Conservation (phyloP, 805 yeast species). For the Barnettozyma wickerhamii region DNA sequence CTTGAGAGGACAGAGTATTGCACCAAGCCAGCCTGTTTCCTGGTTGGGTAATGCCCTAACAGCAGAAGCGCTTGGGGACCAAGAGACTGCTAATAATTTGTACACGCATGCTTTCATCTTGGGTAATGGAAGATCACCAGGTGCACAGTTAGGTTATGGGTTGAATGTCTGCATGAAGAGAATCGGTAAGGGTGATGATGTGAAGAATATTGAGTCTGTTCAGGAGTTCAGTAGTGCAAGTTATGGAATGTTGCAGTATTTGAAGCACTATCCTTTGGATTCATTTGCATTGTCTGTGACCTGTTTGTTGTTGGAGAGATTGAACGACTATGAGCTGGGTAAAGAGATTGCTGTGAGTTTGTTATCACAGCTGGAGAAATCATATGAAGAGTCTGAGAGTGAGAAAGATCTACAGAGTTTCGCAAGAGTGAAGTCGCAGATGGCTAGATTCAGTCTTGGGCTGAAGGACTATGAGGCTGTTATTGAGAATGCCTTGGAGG, state of each 20-base stretch:
- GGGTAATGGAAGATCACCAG: constrained; percentile 67
- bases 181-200: constrained; percentile 39
- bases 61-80: constrained; percentile 46
- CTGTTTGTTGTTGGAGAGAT: constrained; percentile 59
- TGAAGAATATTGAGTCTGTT: constrained; percentile 51
- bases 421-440: constrained; percentile 60
- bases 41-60: constrained; percentile 87
- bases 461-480: constrained; percentile 50
- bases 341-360: constrained; percentile 41
- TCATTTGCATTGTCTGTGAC: constrained; percentile 52
- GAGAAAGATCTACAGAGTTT: constrained; percentile 43
- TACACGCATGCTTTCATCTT: constrained; percentile 77
- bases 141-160: constrained; percentile 72
- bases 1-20: constrained; percentile 68
- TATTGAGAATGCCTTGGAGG: constrained; percentile 53
- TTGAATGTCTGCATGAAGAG: constrained; percentile 46
- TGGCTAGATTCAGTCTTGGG: constrained; percentile 71
- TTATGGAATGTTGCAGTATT: constrained; percentile 59
- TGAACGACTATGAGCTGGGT: constrained; percentile 58
- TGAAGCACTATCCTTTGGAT: constrained; percentile 59
- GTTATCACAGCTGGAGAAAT: constrained; percentile 44
- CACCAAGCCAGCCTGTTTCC: constrained; percentile 69
- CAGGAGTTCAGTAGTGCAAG: constrained; percentile 67
- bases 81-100: constrained; percentile 45
- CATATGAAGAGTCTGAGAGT: constrained; percentile 54